Evolutionary conservation across 768 basidiomycete species (phyloP), one percentile per base, ranked within the genome.

Genomic region (Trichaptum fuscoviolaceum): DNA sequence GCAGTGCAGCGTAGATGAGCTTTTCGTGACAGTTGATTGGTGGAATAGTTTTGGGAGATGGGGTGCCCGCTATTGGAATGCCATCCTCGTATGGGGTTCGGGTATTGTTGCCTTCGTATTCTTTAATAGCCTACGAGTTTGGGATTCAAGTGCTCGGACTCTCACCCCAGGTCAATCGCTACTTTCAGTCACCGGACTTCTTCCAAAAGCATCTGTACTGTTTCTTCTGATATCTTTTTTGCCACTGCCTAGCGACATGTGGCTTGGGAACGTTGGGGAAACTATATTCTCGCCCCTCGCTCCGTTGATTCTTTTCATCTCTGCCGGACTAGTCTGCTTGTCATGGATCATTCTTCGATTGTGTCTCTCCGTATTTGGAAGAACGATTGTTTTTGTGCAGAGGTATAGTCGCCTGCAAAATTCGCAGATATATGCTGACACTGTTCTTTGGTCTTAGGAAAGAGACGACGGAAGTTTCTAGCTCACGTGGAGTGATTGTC

Each of bases 61-160:
- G 74, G 86, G 87, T 1, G 78, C 87, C 20, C 82, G 96, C 25
- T 98, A 93, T 77, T 84, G 89, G 61, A 88, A 86, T 35, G 87
- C 88, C 1, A 71, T 92, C 0, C 79, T 88, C 2, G 83, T 84
- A 27, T 97, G 95, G 90, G 81, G 87, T 1, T 78, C 90, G 1
- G 93, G 91, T 4, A 76, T 93, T n/a, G 84, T 87, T 1, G 79
- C 84, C 4, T 69, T 91, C 18, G 71, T 88, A 0, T 65, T 91
- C 24, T 88, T 84, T 69, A 75, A 81, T 35, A 82, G 81, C 7
- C 87, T 84, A 85, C 74, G 71, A 18, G 63, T 65, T 3, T 63
- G 71, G 27, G 71, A 76, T 17, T 67, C 70, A 10, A 74, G 75
- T 27, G 72, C 78, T 68, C 69, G 58, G 71, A 24, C 76, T 74